Percentiles rank a stretch among this genome's conserved stretches.
These are phyloP conservation scores for Poteriospumella lacustris DNA, from an alignment of 108 stramenopile genomes.

Conservation along the genomic window DNA sequence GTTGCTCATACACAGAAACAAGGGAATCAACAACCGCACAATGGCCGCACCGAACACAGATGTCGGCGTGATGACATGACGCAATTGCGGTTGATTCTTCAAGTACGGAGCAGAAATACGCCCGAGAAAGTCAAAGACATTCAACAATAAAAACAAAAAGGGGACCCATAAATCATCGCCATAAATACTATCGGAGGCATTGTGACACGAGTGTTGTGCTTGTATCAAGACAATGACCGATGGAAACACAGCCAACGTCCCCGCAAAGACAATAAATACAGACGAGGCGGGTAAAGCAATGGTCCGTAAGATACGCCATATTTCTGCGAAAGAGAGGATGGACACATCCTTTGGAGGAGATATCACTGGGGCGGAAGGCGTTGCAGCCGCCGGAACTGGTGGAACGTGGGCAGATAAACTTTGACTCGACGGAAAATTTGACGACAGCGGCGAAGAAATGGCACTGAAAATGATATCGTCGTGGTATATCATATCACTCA, in stretches of 20 bases:
- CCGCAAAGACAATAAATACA: constrained; percentile 3
- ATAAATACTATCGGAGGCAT: neutral
- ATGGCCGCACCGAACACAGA: neutral
- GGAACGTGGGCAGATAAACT: too few relatives aligned
- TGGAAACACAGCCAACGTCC: neutral
- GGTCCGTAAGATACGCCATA: neutral
- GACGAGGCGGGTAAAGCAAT: constrained; percentile 10
- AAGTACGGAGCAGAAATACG: neutral
- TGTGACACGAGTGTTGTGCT: neutral
- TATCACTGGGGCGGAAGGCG: neutral
- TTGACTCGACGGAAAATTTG: too few relatives aligned
- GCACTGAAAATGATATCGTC: neutral
- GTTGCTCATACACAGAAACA: neutral
- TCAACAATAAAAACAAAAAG: constrained; percentile 21
- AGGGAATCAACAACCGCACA: neutral
- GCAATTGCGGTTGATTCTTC: neutral
- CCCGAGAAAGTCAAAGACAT: constrained; percentile 16
- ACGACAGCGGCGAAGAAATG: neutral
- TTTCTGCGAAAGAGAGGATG: neutral
- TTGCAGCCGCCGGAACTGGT: neutral
- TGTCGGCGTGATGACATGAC: neutral
- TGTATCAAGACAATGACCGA: neutral
- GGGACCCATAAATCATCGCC: constrained; percentile 28
- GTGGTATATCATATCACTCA: neutral
- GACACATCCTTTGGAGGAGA: neutral